phyloP scores from a whole-genome alignment of 2,329 filamentous ascomycete species.

The Penicillium sp. region DNA sequence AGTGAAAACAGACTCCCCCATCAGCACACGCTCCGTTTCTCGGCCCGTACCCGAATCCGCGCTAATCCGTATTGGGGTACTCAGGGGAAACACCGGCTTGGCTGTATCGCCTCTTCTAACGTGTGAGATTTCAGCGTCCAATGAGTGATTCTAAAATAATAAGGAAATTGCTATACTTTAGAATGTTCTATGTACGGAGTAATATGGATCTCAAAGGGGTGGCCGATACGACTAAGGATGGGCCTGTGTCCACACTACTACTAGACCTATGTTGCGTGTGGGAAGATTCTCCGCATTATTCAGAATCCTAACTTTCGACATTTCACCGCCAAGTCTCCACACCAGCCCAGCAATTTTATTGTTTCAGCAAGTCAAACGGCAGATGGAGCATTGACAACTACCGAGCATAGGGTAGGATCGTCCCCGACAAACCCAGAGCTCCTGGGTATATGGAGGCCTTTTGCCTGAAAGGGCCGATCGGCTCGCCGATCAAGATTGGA shows the following conservation, averaged over 20 bases:
- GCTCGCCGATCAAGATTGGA: neutral
- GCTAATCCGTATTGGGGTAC: neutral
- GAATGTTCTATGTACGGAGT: too few relatives aligned
- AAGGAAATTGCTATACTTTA: too few relatives aligned
- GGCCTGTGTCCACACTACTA: too few relatives aligned
- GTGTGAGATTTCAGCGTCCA: too few relatives aligned
- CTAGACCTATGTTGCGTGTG: too few relatives aligned
- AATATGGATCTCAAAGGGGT: too few relatives aligned
- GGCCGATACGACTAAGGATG: too few relatives aligned
- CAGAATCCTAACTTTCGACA: too few relatives aligned
- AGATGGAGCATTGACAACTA: neutral
- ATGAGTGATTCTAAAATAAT: too few relatives aligned
- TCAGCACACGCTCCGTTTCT: neutral
- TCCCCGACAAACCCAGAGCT: neutral
- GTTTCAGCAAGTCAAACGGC: neutral
- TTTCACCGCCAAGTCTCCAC: too few relatives aligned
- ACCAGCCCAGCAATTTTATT: neutral
- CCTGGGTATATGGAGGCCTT: neutral
- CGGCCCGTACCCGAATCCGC: neutral
- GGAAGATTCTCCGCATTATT: too few relatives aligned
- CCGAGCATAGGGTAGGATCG: neutral
- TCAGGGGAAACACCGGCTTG: neutral
- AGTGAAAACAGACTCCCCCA: neutral
- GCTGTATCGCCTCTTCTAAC: too few relatives aligned
- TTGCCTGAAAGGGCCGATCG: constrained; percentile 3